Conservation (phyloP, 257 asterid genomes). For the Solanum verrucosum region DNA sequence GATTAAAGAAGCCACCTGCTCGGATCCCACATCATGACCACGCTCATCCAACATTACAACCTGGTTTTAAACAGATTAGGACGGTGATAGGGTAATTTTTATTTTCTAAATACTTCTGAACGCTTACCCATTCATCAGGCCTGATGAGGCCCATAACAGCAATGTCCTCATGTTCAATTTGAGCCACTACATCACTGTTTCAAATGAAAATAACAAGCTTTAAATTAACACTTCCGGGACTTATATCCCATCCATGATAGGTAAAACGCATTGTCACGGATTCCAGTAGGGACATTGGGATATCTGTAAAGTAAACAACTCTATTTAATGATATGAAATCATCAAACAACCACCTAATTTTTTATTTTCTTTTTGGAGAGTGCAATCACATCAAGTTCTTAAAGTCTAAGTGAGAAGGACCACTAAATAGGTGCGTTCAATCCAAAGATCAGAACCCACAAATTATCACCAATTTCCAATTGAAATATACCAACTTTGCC, state of each 20-base stretch:
- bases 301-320: not conserved
- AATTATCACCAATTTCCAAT: not conserved
- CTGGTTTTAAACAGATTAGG: slow-evolving; percentile 22
- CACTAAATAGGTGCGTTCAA: not conserved
- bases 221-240: not conserved
- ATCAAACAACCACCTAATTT: not conserved
- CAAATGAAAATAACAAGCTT: not conserved
- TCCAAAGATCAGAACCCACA: not conserved
- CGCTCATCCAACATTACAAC: slow-evolving; percentile 76
- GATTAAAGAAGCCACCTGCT: slow-evolving; percentile 67
- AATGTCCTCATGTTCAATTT: slow-evolving; percentile 72
- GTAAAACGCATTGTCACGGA: not conserved
- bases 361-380: not conserved
- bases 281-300: not conserved
- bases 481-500: not conserved
- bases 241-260: not conserved
- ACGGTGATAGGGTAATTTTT: not conserved
- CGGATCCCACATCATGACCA: slow-evolving; percentile 52
- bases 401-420: not conserved
- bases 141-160: slow-evolving; percentile 49
- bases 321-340: not conserved
- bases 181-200: slow-evolving; percentile 55
- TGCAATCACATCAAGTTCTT: not conserved
- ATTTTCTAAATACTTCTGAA: not conserved
- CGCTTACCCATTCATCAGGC: slow-evolving; percentile 64